A percentile compares a stretch with the other conserved stretches of the same genome.
These are phyloP conservation scores for Trichoderma sp. DNA, from an alignment of 2,329 filamentous ascomycete species.

Conservation along the genomic window DNA sequence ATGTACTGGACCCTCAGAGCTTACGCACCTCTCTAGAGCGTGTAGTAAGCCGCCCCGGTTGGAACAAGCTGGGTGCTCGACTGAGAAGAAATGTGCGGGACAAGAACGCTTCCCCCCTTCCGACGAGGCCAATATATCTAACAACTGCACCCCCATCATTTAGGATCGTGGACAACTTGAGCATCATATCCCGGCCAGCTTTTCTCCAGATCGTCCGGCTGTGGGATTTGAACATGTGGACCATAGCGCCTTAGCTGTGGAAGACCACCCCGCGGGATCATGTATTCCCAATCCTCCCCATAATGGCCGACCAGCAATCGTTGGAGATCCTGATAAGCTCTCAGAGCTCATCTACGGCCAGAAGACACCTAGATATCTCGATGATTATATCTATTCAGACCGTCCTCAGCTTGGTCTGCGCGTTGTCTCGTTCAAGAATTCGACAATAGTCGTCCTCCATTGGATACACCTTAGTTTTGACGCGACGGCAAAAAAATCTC, in stretches of 20 bases:
- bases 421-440: constrained; percentile 47
- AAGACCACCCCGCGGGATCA: constrained; percentile 41
- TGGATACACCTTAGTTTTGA: constrained; percentile 51
- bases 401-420: constrained; percentile 47
- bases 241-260: constrained; percentile 35
- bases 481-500: constrained; percentile 40
- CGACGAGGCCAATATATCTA: background rate
- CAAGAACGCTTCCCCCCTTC: constrained; percentile 31
- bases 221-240: constrained; percentile 40
- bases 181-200: constrained; percentile 34
- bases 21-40: constrained; percentile 36
- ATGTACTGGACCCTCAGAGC: constrained; percentile 44
- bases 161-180: constrained; percentile 29
- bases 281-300: constrained; percentile 34
- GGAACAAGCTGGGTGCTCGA: constrained; percentile 47
- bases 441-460: constrained; percentile 46
- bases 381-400: constrained; percentile 43
- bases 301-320: constrained; percentile 24
- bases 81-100: constrained; percentile 26
- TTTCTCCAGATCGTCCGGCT: constrained; percentile 36
- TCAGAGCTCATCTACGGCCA: constrained; percentile 20
- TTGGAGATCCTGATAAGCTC: constrained; percentile 23
- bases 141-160: background rate
- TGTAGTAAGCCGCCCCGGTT: constrained; percentile 43
- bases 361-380: constrained; percentile 29